A percentile compares a stretch with the other conserved stretches of the same genome.
These are phyloP conservation scores for Litchi chinensis DNA, from an alignment of 345 rosid genomes.

Conservation along the genomic window DNA sequence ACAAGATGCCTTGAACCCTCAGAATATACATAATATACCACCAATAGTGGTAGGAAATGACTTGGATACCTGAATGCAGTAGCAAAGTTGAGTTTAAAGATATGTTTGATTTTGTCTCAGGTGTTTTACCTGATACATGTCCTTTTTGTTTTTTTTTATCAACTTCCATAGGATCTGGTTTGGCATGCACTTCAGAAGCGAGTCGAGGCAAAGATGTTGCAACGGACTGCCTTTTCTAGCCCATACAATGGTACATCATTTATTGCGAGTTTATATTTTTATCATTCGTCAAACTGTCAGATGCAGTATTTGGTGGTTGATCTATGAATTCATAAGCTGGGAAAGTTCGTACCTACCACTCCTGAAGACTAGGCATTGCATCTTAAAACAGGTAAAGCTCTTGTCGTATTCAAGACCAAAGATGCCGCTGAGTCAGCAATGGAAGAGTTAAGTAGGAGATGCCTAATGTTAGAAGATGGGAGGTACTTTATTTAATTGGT, in stretches of 20 bases:
- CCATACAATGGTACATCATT: slow-evolving; percentile 44
- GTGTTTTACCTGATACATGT: not conserved
- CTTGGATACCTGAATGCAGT: not conserved
- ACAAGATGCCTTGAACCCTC: not conserved
- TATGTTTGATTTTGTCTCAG: not conserved
- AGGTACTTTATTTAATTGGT: slow-evolving; percentile 26
- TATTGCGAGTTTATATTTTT: not conserved
- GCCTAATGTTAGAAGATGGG: slow-evolving; percentile 46
- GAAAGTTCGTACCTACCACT: not conserved
- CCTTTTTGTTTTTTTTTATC: not conserved
- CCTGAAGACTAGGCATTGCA: slow-evolving; percentile 2
- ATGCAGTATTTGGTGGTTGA: slow-evolving; percentile 3
- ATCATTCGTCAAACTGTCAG: not conserved
- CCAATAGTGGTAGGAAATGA: not conserved
- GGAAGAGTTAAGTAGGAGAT: slow-evolving; percentile 30
- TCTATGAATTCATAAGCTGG: not conserved
- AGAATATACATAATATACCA: not conserved
- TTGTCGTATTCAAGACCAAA: slow-evolving; percentile 52
- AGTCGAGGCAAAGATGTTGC: slow-evolving; percentile 56
- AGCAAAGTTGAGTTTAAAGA: not conserved
- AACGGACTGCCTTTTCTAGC: slow-evolving; percentile 34
- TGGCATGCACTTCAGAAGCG: slow-evolving; percentile 47
- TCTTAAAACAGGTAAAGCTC: slow-evolving; percentile 52
- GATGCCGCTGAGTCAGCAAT: slow-evolving; percentile 48
- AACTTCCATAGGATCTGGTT: slow-evolving; percentile 43